phyloP scores from a whole-genome alignment of 208 protist genomes.

The Leishmania martiniquensis region DNA sequence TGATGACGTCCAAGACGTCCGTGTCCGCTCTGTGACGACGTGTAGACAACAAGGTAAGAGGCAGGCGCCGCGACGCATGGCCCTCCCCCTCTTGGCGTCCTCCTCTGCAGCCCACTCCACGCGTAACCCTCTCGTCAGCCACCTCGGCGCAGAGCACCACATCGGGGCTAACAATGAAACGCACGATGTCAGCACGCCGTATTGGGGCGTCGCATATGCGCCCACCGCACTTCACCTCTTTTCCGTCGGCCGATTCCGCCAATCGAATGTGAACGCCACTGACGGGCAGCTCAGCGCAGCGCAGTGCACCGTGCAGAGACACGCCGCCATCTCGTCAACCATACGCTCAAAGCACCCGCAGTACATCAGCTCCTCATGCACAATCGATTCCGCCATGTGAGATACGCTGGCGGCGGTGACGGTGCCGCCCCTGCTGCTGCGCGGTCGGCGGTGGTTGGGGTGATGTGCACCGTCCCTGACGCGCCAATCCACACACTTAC shows the following conservation, averaged over 20 bases:
- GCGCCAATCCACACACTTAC: conserved; percentile 45
- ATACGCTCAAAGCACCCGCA: not conserved
- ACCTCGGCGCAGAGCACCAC: not conserved
- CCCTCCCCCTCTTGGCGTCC: not conserved
- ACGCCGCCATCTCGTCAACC: too few relatives aligned
- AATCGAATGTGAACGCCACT: too few relatives aligned
- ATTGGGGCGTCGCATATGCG: not conserved
- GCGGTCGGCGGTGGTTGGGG: conserved; percentile 28
- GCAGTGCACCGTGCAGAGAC: too few relatives aligned
- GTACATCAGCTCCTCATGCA: conserved; percentile 8
- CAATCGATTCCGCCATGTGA: conserved; percentile 51
- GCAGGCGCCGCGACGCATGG: not conserved
- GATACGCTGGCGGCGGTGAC: conserved; percentile 11
- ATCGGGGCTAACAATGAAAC: not conserved
- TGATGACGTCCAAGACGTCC: not conserved
- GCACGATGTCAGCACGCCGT: not conserved
- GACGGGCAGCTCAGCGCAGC: too few relatives aligned
- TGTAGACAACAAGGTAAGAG: not conserved
- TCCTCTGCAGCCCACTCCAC: not conserved
- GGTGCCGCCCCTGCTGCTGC: conserved; percentile 4
- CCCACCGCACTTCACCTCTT: too few relatives aligned
- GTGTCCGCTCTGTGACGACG: not conserved
- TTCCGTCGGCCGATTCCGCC: too few relatives aligned
- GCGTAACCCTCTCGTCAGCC: not conserved
- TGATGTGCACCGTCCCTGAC: conserved; percentile 48